Percentiles rank a stretch among this genome's conserved stretches.
phyloP scores from a whole-genome alignment of 495 filamentous ascomycete genomes.

The Penicillium malachiteum region DNA sequence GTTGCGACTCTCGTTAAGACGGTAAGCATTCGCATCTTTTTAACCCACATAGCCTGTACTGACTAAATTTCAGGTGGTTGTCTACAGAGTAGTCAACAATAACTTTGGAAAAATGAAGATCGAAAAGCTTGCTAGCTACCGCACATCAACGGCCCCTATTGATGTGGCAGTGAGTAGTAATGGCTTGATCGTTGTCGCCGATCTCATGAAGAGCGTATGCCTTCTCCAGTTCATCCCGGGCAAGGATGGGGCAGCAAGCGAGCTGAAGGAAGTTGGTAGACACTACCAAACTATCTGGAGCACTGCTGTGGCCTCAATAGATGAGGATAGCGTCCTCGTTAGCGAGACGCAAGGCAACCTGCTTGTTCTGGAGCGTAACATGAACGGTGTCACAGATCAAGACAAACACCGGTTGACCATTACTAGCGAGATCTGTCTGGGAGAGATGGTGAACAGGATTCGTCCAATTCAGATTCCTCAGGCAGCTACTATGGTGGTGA shows the following conservation, averaged over 20 bases:
- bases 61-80: slow-evolving; percentile 44
- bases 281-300: slow-evolving; percentile 80
- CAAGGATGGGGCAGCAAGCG: slow-evolving; percentile 39
- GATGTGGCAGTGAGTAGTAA: slow-evolving; percentile 71
- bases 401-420: slow-evolving; percentile 70
- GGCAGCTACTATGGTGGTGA: slow-evolving; percentile 60
- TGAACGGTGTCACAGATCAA: slow-evolving; percentile 67
- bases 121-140: slow-evolving; percentile 67
- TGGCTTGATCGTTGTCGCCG: slow-evolving; percentile 71
- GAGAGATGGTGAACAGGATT: slow-evolving; percentile 92
- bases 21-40: slow-evolving; percentile 41
- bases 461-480: slow-evolving; percentile 58
- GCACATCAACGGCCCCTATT: slow-evolving; percentile 80
- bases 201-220: slow-evolving; percentile 91
- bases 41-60: neutral
- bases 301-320: slow-evolving; percentile 74
- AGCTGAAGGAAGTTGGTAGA: slow-evolving; percentile 66
- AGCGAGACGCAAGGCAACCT: slow-evolving; percentile 87
- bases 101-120: slow-evolving; percentile 51
- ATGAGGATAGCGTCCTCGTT: slow-evolving; percentile 70
- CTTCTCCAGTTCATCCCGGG: slow-evolving; percentile 65
- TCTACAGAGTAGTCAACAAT: slow-evolving; percentile 54
- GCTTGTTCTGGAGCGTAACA: slow-evolving; percentile 69
- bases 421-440: slow-evolving; percentile 77
- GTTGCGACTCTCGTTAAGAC: slow-evolving; percentile 86